Evolutionary conservation across 768 basidiomycete genomes (phyloP).

Genomic region (Kwoniella botswanensis): DNA sequence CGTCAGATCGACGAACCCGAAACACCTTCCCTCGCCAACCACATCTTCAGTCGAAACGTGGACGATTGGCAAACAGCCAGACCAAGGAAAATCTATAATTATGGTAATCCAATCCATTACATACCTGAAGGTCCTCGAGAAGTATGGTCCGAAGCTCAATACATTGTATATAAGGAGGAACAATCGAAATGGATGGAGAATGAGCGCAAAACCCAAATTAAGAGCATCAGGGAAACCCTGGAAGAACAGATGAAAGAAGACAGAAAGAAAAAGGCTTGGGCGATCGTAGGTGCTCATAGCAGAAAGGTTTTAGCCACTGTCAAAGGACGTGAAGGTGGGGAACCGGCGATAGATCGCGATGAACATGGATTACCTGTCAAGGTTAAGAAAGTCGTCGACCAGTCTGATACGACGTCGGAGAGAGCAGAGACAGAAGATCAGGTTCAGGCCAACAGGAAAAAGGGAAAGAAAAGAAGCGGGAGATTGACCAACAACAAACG

Average conservation of each 20-base stretch:
- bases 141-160: slow-evolving; percentile 30
- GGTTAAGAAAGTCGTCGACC: too few species aligned
- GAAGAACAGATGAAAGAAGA: neutral
- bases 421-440: too few species aligned
- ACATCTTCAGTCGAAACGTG: slow-evolving; percentile 10
- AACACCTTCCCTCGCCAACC: neutral
- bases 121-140: slow-evolving; percentile 27
- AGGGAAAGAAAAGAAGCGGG: neutral
- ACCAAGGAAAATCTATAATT: neutral
- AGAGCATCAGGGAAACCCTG: neutral
- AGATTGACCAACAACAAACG: neutral
- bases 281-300: neutral
- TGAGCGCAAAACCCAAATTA: neutral
- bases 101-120: slow-evolving; percentile 11
- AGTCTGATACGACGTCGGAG: too few species aligned
- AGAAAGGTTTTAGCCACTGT: slow-evolving; percentile 13
- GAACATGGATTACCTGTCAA: too few species aligned
- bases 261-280: neutral
- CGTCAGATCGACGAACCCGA: neutral
- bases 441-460: too few species aligned
- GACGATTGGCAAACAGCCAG: neutral
- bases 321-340: slow-evolving; percentile 10
- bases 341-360: slow-evolving; percentile 2
- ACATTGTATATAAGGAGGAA: slow-evolving; percentile 37
- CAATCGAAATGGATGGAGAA: slow-evolving; percentile 18